Percentiles rank a stretch among this genome's conserved stretches.
These are phyloP conservation scores for Coniochaeta hoffmannii DNA, from an alignment of 2,329 filamentous ascomycete species.

Conservation along the genomic window DNA sequence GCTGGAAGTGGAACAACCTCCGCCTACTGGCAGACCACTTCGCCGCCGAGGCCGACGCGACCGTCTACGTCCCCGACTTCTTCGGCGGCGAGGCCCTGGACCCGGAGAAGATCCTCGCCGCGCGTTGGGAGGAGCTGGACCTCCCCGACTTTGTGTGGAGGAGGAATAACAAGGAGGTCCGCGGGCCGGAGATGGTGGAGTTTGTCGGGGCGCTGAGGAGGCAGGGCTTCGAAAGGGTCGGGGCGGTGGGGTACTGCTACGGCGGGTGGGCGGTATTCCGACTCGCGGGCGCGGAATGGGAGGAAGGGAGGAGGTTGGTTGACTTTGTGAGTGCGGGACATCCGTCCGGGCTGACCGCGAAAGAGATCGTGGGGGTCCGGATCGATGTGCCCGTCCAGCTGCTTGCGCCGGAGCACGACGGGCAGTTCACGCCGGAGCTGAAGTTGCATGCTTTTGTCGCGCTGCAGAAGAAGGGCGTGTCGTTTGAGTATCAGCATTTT, in stretches of 20 bases:
- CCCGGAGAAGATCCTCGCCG: slow-evolving; percentile 16
- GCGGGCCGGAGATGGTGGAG: slow-evolving; percentile 29
- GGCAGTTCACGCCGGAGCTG: slow-evolving; percentile 32
- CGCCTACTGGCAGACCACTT: slow-evolving; percentile 41
- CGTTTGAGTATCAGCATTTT: slow-evolving; percentile 44
- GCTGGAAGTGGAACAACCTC: slow-evolving; percentile 40
- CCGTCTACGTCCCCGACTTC: slow-evolving; percentile 43
- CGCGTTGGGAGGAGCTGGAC: slow-evolving; percentile 24
- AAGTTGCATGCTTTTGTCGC: slow-evolving; percentile 33
- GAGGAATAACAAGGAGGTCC: slow-evolving; percentile 26
- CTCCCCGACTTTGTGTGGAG: slow-evolving; percentile 26
- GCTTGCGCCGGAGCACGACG: slow-evolving; percentile 40
- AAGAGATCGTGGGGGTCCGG: slow-evolving; percentile 35
- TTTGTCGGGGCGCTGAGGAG: slow-evolving; percentile 27
- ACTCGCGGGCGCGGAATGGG: slow-evolving; percentile 26
- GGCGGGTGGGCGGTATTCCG: slow-evolving; percentile 43
- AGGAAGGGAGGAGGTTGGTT: slow-evolving; percentile 29
- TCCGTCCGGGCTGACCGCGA: slow-evolving; percentile 31
- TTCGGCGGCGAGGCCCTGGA: slow-evolving; percentile 26
- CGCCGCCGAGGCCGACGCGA: slow-evolving; percentile 33
- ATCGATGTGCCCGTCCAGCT: slow-evolving; percentile 39
- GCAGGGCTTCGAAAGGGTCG: slow-evolving; percentile 23
- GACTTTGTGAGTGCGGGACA: slow-evolving; percentile 38
- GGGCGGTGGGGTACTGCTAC: slow-evolving; percentile 41
- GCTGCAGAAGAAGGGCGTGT: slow-evolving; percentile 27